Base-by-base conservation (phyloP, 352 stramenopile species). In the Vaucheria bursata region DNA sequence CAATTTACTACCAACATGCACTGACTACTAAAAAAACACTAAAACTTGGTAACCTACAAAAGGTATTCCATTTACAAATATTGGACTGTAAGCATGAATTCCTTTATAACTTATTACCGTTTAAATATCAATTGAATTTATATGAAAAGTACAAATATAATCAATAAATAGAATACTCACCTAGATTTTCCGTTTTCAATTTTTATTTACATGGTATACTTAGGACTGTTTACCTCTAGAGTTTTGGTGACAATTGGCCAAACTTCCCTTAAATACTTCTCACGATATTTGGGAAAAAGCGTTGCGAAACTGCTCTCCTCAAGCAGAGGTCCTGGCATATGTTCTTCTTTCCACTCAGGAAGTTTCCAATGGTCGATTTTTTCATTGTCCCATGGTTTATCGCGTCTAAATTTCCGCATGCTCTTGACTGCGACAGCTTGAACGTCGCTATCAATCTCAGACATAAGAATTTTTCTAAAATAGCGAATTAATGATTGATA, bases 221-320 rank as follows among this genome's bases (percentile, higher is more conserved):
- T n/a, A n/a, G n/a, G n/a, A n/a, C n/a, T 29, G 0, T n/a, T 45
- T 71, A 88, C 88, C 73, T 98, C 93, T 29, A 99, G 88, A 53
- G 91, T 90, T 74, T 96, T 96, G 35, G 96, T 99, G 75, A 99
- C 92, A 37, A 98, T 89, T 0, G 95, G 95, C 96, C 96, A 99
- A 4, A 98, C 89, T 86, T 99, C 95, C 34, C 95, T 90, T 36
- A 99, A 85, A 87, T 99, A 99, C 80, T 97, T 97, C 86, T 99
- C 96, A 49, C 96, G 89, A 86, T 99, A 99, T 84, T 98, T 97
- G 45, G 96, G 96, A 85, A 99, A 99, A 12, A 99, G 90, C 71
- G 95, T 99, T 40, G 96, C 96, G 86, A 99, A 99, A 71, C 90
- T 97, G 50, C 91, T 97, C 88, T 99, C 96, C 85, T 99, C 95